These are phyloP conservation scores for Ophiostoma novo-ulmi DNA, from an alignment of 2,329 filamentous ascomycete genomes.

Conservation along the genomic window DNA sequence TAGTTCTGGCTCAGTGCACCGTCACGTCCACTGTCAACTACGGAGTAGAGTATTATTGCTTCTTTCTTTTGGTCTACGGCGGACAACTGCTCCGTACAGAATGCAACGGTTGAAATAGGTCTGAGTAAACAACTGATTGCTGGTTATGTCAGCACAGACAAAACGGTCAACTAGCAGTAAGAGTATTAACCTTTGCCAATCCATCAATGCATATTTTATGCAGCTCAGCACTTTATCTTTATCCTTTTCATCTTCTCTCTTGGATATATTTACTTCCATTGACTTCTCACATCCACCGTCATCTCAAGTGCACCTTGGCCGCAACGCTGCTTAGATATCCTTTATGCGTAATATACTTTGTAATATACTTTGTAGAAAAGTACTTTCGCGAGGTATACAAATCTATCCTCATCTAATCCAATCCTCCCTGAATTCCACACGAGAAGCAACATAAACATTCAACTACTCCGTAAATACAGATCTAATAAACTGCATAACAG, in stretches of 20 bases:
- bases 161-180: no score
- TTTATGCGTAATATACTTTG: neutral
- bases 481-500: no score
- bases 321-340: neutral
- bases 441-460: constrained; percentile 1
- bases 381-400: neutral
- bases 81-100: neutral
- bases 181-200: no score
- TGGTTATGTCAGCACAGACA: no score
- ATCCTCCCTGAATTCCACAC: neutral
- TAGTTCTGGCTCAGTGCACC: neutral
- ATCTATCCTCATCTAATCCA: neutral
- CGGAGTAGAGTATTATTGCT: constrained; percentile 5
- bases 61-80: neutral
- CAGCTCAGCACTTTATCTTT: no score
- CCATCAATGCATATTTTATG: no score
- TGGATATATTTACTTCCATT: no score
- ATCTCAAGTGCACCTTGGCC: neutral
- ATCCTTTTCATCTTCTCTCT: no score
- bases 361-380: neutral
- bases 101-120: constrained; percentile 1
- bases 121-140: no score
- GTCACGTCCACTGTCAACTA: constrained; percentile 4
- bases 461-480: neutral
- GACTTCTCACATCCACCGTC: no score